phyloP scores from a whole-genome alignment of 306 rosid species.

The Albizia julibrissin region DNA sequence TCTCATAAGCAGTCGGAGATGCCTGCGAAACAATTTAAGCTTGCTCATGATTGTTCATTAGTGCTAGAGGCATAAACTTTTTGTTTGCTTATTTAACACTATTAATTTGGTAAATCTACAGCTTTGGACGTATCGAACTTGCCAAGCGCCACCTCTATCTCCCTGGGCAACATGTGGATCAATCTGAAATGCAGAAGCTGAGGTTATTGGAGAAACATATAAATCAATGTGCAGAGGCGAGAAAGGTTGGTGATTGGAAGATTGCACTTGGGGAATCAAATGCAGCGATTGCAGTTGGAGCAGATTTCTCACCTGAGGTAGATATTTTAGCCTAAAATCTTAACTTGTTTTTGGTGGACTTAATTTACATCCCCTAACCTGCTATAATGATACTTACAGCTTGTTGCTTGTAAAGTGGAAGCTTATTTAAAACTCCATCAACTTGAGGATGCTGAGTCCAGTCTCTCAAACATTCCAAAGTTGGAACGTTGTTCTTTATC shows the following conservation, averaged over 20 bases:
- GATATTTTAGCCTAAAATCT: conserved; percentile 18
- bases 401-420: conserved; percentile 80
- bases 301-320: conserved; percentile 86
- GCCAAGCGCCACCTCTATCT: conserved; percentile 60
- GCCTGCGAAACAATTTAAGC: background rate
- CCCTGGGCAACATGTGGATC: conserved; percentile 60
- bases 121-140: conserved; percentile 74
- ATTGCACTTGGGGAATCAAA: conserved; percentile 66
- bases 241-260: conserved; percentile 80
- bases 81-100: conserved; percentile 9
- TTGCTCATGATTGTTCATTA: background rate
- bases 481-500: conserved; percentile 60
- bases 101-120: conserved; percentile 37
- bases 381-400: conserved; percentile 45
- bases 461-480: conserved; percentile 55
- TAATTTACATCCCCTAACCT: conserved; percentile 26
- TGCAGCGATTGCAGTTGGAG: conserved; percentile 70
- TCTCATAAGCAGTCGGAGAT: background rate
- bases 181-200: conserved; percentile 70
- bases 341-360: background rate
- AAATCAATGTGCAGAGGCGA: conserved; percentile 61
- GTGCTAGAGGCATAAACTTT: background rate
- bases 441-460: conserved; percentile 75
- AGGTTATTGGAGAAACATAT: conserved; percentile 69
- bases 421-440: conserved; percentile 76